phyloP scores from a whole-genome alignment of 208 protist genomes.

The Acanthamoeba sp. region DNA sequence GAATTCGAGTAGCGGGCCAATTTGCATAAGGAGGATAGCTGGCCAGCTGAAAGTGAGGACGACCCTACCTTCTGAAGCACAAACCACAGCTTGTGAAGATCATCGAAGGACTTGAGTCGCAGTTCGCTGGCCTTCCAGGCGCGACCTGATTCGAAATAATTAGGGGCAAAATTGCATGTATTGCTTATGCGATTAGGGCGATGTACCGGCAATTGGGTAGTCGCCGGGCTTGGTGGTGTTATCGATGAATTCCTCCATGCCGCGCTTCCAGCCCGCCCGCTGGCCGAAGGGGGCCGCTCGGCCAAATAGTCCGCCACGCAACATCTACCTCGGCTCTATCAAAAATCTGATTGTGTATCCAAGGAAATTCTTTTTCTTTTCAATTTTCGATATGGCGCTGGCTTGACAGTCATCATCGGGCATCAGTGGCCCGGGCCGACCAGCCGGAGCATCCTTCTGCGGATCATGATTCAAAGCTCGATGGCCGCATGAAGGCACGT shows the following conservation, averaged over 20 bases:
- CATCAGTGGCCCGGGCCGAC: no score
- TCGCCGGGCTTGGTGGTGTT: constrained; percentile 55
- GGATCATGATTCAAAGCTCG: no score
- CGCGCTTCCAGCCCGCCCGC: constrained; percentile 47
- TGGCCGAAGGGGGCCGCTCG: constrained; percentile 36
- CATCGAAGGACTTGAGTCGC: constrained; percentile 75
- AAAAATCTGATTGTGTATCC: no score
- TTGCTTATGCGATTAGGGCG: not conserved
- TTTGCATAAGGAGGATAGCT: not conserved
- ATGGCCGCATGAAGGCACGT: no score
- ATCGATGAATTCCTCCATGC: constrained; percentile 59
- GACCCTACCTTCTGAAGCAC: constrained; percentile 67
- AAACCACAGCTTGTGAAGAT: constrained; percentile 85
- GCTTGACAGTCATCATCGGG: no score
- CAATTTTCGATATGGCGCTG: no score
- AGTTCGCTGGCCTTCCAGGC: constrained; percentile 76
- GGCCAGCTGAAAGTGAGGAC: not conserved
- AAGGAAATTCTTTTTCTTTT: no score
- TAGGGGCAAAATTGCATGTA: not conserved
- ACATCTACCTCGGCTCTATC: constrained; percentile 1
- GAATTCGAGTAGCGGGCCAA: not conserved
- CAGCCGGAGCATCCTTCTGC: no score
- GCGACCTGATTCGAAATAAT: constrained; percentile 39
- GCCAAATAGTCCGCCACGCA: constrained; percentile 24
- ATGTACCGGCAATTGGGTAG: constrained; percentile 1